A percentile compares a stretch with the other conserved stretches of the same genome.
Conservation (phyloP, 306 rosid genomes). For the Rubus parviflorus region DNA sequence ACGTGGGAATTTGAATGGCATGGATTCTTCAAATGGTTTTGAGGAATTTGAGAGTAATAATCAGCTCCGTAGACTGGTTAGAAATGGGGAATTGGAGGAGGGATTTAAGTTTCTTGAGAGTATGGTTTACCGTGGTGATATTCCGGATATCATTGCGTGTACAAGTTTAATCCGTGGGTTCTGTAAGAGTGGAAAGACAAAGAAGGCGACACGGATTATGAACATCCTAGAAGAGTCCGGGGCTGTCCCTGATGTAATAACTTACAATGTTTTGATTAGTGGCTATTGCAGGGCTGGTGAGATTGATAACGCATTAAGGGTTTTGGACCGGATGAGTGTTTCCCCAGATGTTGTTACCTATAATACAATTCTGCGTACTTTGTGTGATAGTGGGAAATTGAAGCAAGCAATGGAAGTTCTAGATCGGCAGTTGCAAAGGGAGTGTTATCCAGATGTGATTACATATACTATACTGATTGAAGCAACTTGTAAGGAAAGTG, state of each 20-base stretch:
- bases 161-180: conserved; percentile 80
- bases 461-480: conserved; percentile 89
- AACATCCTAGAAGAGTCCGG: conserved; percentile 75
- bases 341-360: conserved; percentile 88
- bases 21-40: conserved; percentile 38
- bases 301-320: conserved; percentile 65
- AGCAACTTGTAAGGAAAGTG: conserved; percentile 86
- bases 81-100: conserved; percentile 69
- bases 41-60: conserved; percentile 56
- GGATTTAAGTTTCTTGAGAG: conserved; percentile 63
- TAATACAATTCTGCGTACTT: conserved; percentile 71
- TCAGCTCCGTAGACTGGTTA: conserved; percentile 56
- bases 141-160: conserved; percentile 78
- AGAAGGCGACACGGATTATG: conserved; percentile 69
- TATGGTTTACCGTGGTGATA: conserved; percentile 57
- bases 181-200: conserved; percentile 63
- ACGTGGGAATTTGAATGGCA: conserved; percentile 33
- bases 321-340: conserved; percentile 82
- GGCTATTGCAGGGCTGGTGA: conserved; percentile 87
- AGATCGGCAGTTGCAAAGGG: conserved; percentile 65
- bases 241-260: conserved; percentile 76
- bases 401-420: conserved; percentile 91
- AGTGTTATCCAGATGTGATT: conserved; percentile 88
- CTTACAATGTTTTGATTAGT: conserved; percentile 81
- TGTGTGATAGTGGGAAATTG: conserved; percentile 80